These are phyloP conservation scores for Lipomyces yamanashiensis DNA, from an alignment of 805 yeast species.

Conservation along the genomic window DNA sequence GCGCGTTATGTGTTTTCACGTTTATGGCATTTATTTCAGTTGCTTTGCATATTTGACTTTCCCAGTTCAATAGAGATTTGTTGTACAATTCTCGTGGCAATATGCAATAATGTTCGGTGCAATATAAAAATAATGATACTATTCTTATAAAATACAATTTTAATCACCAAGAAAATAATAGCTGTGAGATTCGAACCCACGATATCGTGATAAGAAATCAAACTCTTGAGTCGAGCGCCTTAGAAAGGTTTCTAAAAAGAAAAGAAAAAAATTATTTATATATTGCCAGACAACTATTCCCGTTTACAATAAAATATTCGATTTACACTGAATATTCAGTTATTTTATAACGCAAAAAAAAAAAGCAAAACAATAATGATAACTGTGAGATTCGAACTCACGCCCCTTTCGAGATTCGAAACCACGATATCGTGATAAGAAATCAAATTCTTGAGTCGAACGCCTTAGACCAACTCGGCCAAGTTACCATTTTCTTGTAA, in stretches of 20 bases:
- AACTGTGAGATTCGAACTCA: slow-evolving; percentile 36
- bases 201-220: slow-evolving; percentile 25
- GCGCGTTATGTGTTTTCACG: neutral
- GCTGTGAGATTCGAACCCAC: slow-evolving; percentile 37
- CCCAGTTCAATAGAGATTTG: neutral
- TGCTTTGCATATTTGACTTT: neutral
- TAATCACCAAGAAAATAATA: slow-evolving; percentile 13
- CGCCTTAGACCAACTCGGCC: slow-evolving; percentile 39
- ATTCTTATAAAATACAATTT: neutral
- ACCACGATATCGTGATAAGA: slow-evolving; percentile 32
- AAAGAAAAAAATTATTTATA: too few species aligned
- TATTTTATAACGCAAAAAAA: neutral
- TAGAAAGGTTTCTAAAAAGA: too few species aligned
- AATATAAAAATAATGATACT: neutral
- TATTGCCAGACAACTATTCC: too few species aligned
- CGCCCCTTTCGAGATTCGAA: slow-evolving; percentile 36
- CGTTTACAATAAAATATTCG: too few species aligned
- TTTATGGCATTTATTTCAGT: neutral
- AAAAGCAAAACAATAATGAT: slow-evolving; percentile 20
- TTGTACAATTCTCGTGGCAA: neutral
- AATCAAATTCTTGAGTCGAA: slow-evolving; percentile 36
- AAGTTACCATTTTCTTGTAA: slow-evolving; percentile 24
- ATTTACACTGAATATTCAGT: too few species aligned
- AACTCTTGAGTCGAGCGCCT: slow-evolving; percentile 38
- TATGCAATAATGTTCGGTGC: neutral